A percentile compares a stretch with the other conserved stretches of the same genome.
Conservation (phyloP, 257 asterid genomes). For the Ajuga chamaepitys region DNA sequence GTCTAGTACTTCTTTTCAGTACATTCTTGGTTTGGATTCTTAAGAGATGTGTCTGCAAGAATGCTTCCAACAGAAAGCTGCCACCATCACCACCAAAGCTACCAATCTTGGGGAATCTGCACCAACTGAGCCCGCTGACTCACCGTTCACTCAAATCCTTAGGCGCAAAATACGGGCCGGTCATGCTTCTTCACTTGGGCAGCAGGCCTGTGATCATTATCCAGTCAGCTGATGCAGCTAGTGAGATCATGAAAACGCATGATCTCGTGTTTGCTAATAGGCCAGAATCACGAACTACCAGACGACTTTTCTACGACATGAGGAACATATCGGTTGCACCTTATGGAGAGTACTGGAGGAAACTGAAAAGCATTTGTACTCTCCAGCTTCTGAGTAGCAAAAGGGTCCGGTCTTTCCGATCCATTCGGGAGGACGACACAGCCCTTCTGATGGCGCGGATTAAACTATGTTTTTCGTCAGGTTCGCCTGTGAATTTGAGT, state of each 20-base stretch:
- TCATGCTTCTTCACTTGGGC: conserved; percentile 53
- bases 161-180: conserved; percentile 33
- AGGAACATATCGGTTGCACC: too few species aligned
- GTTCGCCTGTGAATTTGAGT: conserved; percentile 23
- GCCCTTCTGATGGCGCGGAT: conserved; percentile 21
- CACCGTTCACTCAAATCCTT: too few species aligned
- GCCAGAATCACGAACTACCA: conserved; percentile 15
- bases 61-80: too few species aligned
- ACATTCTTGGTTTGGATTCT: too few species aligned
- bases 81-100: too few species aligned
- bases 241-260: conserved; percentile 36
- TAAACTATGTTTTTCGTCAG: too few species aligned
- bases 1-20: too few species aligned
- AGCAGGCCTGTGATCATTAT: conserved; percentile 29
- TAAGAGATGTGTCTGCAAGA: too few species aligned
- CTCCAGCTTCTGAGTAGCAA: conserved; percentile 41
- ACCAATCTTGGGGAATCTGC: too few species aligned
- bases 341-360: too few species aligned
- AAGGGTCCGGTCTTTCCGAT: conserved; percentile 26
- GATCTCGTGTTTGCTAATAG: conserved; percentile 35
- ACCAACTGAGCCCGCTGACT: too few species aligned
- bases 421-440: conserved; percentile 39
- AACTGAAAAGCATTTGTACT: conserved; percentile 25
- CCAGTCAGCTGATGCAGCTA: too few species aligned
- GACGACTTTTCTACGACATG: conserved; percentile 15